These are phyloP conservation scores for Rhynchospora tenuis DNA, from an alignment of 176 grass and related monocot species.

Conservation along the genomic window DNA sequence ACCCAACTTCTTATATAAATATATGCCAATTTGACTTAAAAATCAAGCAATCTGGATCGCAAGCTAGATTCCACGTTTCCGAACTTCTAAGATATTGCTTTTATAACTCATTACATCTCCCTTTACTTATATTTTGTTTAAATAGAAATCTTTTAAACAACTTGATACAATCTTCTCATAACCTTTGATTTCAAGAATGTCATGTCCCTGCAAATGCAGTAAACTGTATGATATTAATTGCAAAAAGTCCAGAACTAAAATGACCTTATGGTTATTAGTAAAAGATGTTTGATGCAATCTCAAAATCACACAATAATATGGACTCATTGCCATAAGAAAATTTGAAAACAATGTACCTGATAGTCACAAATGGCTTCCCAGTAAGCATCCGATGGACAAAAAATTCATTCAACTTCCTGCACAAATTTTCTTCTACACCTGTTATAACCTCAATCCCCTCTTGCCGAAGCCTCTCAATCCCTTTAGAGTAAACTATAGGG, in stretches of 20 bases:
- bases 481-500: conserved; percentile 84
- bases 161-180: neutral
- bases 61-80: too few relatives aligned
- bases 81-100: neutral
- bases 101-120: neutral
- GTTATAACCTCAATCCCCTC: conserved; percentile 58
- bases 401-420: conserved; percentile 59
- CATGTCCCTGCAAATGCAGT: neutral
- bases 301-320: neutral
- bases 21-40: too few relatives aligned
- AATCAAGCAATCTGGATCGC: too few relatives aligned
- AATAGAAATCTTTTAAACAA: neutral
- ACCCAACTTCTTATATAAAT: neutral
- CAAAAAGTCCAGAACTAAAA: neutral
- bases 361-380: conserved; percentile 64
- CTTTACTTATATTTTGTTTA: neutral
- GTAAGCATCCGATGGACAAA: conserved; percentile 80
- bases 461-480: conserved; percentile 63
- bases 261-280: neutral
- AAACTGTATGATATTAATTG: neutral
- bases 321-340: neutral
- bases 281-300: neutral
- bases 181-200: neutral
- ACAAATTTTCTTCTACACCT: conserved; percentile 59
- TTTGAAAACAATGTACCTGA: conserved; percentile 47